Evolutionary conservation across 257 asterid species (phyloP).

Genomic region (Solanum okadae): DNA sequence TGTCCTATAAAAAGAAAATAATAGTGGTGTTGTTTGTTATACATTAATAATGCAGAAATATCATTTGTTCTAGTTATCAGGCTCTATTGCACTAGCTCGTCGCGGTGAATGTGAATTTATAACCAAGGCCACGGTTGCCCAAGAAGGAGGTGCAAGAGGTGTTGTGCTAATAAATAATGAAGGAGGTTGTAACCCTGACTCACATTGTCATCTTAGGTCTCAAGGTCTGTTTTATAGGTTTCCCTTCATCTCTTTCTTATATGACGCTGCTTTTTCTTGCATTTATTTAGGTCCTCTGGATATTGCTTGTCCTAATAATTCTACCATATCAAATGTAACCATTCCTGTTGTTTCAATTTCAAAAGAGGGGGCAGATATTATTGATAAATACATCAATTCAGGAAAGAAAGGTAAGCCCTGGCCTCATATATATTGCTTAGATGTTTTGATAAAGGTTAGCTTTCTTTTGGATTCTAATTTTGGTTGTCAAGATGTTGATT

Average conservation of each 20-base stretch:
- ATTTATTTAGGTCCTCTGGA: slow-evolving; percentile 54
- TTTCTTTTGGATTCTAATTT: not conserved
- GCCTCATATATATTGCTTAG: not conserved
- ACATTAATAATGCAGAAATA: slow-evolving; percentile 1
- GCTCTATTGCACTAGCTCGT: slow-evolving; percentile 50
- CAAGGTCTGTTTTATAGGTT: not conserved
- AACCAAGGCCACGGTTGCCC: slow-evolving; percentile 70
- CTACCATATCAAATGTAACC: slow-evolving; percentile 38
- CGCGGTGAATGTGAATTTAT: slow-evolving; percentile 91
- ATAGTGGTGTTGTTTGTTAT: not conserved
- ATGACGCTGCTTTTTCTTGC: slow-evolving; percentile 14
- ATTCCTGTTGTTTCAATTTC: slow-evolving; percentile 78
- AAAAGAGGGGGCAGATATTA: slow-evolving; percentile 63
- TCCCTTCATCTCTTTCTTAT: not conserved
- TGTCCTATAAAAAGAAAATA: not conserved
- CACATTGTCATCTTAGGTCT: slow-evolving; percentile 11
- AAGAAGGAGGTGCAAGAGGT: slow-evolving; percentile 77
- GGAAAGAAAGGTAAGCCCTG: slow-evolving; percentile 44
- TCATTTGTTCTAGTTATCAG: slow-evolving; percentile 52
- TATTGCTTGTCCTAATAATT: slow-evolving; percentile 73
- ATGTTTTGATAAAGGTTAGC: not conserved
- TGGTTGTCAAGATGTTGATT: not conserved
- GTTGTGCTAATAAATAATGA: slow-evolving; percentile 65
- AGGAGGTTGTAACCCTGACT: slow-evolving; percentile 48
- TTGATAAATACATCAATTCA: slow-evolving; percentile 44